Conservation (phyloP, 116 monocot species). For the Papilionanthe hybrid region DNA sequence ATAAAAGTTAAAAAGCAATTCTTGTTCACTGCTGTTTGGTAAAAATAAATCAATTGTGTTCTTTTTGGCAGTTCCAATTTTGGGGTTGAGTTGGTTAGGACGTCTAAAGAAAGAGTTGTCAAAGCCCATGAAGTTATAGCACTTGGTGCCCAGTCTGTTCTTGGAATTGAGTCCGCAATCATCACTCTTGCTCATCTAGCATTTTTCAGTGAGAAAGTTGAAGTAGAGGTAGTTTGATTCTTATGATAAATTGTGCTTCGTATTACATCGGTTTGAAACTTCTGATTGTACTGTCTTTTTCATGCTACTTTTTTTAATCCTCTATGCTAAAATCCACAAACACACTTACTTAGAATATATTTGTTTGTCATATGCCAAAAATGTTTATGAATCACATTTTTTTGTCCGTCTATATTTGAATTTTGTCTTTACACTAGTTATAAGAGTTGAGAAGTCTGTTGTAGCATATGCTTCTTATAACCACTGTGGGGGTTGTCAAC, state of each 20-base stretch:
- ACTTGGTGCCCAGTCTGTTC: conserved; percentile 29
- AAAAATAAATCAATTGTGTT: not conserved
- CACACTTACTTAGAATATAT: not conserved
- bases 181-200: conserved; percentile 77
- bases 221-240: conserved; percentile 55
- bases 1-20: not conserved
- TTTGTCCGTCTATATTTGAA: no score
- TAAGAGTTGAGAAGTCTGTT: not conserved
- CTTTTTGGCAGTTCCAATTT: conserved; percentile 57
- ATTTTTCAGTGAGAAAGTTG: conserved; percentile 63
- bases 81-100: conserved; percentile 61
- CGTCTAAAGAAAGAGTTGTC: conserved; percentile 46
- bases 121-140: conserved; percentile 56
- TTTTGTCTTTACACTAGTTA: not conserved
- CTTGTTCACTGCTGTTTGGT: not conserved
- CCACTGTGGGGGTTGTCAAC: not conserved
- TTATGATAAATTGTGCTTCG: not conserved
- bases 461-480: not conserved
- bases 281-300: not conserved
- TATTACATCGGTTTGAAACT: not conserved
- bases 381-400: not conserved
- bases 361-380: not conserved
- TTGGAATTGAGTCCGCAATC: conserved; percentile 53
- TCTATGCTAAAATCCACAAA: not conserved
- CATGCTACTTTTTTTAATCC: not conserved